Evolutionary conservation across 2,329 filamentous ascomycete genomes (phyloP), one percentile per base, ranked within the genome.

Genomic region (Nemania bipapillata): DNA sequence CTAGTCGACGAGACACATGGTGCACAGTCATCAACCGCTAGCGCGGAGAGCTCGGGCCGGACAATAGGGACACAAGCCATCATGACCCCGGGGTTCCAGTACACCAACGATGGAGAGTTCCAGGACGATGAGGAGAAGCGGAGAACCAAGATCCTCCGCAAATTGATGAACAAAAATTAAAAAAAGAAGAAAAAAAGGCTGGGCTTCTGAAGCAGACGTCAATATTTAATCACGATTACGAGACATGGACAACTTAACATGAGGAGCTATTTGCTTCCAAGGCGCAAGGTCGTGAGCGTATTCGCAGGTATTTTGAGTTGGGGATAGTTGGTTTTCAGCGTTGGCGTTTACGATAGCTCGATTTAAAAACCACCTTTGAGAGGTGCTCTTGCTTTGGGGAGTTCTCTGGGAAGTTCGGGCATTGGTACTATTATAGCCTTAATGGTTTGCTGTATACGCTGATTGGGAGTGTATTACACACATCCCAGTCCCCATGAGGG

Each of bases 11-110:
- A 63, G n/a, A 73, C 74, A 52, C 49, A 60, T 47, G 60, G 70
- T 37, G 53, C 59, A 17, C 55, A 64, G 26, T 64, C 68, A n/a
- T 77, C 76, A 49, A 83, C 80, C 65, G 81, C 83, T 54, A 80
- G 76, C 26, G 74, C 76, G 37, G 81, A 83, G 69, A 85, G 83
- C 65, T 71, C 82, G 32, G 68, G 72, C 56, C 74, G 72, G 3
- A 73, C 70, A 59, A 72, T 49, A n/a, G 59, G 3, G 8, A 20
- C 59, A 1, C 28, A 61, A n/a, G 20, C 15, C 5, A 40, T 37
- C 15, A 12, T 70, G 66, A 40, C 71, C 45, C 74, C 75, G 7
- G 70, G 68, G 17, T 76, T 75, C 37, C 62, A 66, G 9, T 68
- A 60, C 42, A 32, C 55, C n/a, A 56, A 45, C 26, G 61, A 68